Percentiles rank a stretch among this genome's conserved stretches.
Evolutionary conservation across 177 flowering plant species (phyloP).

Genomic region (Tripterygium wilfordii): DNA sequence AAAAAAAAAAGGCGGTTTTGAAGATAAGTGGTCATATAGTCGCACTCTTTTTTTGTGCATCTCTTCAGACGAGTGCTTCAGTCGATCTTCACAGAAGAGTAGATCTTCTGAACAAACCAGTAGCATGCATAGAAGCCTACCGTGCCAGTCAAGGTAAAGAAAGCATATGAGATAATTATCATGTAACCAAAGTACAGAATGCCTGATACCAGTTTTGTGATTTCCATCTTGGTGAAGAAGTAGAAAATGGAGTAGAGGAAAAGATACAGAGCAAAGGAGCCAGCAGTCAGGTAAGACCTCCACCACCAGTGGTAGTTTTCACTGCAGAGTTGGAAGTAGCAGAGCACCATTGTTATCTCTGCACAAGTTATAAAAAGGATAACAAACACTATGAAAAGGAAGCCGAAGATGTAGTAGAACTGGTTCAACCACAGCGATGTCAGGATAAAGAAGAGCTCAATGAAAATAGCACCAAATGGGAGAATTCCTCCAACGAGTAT

Average conservation of each 20-base stretch:
- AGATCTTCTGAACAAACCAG: constrained; percentile 90
- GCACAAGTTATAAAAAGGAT: constrained; percentile 84
- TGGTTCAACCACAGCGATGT: constrained; percentile 94
- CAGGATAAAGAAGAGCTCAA: constrained; percentile 84
- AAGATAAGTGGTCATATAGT: too few relatives aligned
- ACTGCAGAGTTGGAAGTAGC: constrained; percentile 88
- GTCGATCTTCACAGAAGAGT: constrained; percentile 87
- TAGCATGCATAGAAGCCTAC: constrained; percentile 80
- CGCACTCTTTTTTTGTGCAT: too few relatives aligned
- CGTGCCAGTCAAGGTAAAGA: constrained; percentile 75
- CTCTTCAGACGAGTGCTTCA: constrained; percentile 21
- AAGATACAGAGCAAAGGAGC: constrained; percentile 84
- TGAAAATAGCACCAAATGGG: constrained; percentile 54
- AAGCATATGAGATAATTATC: constrained; percentile 74
- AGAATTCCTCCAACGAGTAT: constrained; percentile 71
- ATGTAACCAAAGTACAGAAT: constrained; percentile 87
- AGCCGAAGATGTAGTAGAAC: constrained; percentile 92
- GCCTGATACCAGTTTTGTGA: constrained; percentile 76
- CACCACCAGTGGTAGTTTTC: constrained; percentile 98
- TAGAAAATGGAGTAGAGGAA: constrained; percentile 83
- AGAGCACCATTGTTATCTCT: constrained; percentile 82
- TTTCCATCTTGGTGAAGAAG: constrained; percentile 82
- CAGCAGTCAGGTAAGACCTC: constrained; percentile 88
- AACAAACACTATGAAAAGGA: constrained; percentile 84
- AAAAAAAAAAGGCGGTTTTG: too few relatives aligned